Percentiles rank a stretch among this genome's conserved stretches.
phyloP scores from a whole-genome alignment of 495 filamentous ascomycete genomes.

The Lophiostoma macrostomum region DNA sequence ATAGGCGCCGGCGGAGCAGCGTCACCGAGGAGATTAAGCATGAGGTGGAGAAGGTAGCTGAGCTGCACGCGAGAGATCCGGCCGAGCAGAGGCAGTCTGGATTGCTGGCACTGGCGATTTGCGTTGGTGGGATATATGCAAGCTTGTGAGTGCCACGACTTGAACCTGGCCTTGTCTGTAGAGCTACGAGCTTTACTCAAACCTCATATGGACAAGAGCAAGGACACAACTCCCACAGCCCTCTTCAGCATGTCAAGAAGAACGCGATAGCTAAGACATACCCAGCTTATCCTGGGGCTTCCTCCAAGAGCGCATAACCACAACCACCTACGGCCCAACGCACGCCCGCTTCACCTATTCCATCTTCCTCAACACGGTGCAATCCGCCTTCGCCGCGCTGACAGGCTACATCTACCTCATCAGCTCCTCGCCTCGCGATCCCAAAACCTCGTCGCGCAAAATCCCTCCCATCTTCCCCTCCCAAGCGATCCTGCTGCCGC shows the following conservation, averaged over 20 bases:
- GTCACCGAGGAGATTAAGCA: slow-evolving; percentile 8
- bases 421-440: slow-evolving; percentile 55
- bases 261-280: neutral
- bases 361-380: slow-evolving; percentile 92
- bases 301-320: slow-evolving; percentile 96
- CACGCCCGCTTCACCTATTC: slow-evolving; percentile 76
- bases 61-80: slow-evolving; percentile 17
- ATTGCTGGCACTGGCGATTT: slow-evolving; percentile 72
- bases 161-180: neutral
- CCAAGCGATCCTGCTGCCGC: slow-evolving; percentile 65
- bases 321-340: slow-evolving; percentile 73
- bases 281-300: slow-evolving; percentile 87
- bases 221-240: no score
- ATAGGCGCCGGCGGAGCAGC: slow-evolving; percentile 3
- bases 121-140: slow-evolving; percentile 89
- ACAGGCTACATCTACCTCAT: slow-evolving; percentile 79
- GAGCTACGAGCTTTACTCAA: no score
- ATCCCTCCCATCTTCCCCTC: slow-evolving; percentile 72
- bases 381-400: slow-evolving; percentile 82
- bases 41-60: slow-evolving; percentile 8
- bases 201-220: no score
- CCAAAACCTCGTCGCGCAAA: slow-evolving; percentile 40
- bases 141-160: slow-evolving; percentile 68
- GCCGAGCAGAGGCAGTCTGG: slow-evolving; percentile 48
- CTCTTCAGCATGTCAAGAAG: neutral